Evolutionary conservation across 2,329 filamentous ascomycete species (phyloP).

Genomic region (Diaporthe citriasiana): DNA sequence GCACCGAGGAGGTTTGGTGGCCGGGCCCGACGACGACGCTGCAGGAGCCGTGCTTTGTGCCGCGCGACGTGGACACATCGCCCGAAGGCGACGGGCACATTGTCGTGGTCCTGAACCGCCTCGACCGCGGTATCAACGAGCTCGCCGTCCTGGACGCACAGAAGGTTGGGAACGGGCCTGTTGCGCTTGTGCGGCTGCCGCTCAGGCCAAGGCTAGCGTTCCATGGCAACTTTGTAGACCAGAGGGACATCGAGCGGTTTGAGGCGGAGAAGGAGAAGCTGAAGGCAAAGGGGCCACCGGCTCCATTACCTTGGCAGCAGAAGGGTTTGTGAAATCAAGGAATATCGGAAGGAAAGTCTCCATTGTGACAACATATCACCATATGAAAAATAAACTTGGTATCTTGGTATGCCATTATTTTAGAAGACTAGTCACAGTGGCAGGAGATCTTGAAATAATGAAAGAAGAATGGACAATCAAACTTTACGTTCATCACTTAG

Average conservation of each 20-base stretch:
- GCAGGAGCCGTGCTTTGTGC: slow-evolving; percentile 61
- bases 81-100: slow-evolving; percentile 58
- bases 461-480: too few species aligned
- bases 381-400: neutral
- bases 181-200: slow-evolving; percentile 44
- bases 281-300: neutral
- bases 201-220: slow-evolving; percentile 45
- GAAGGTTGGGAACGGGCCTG: slow-evolving; percentile 41
- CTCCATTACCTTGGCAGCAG: slow-evolving; percentile 5
- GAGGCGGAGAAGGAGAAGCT: slow-evolving; percentile 11
- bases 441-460: too few species aligned
- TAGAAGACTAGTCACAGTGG: too few species aligned
- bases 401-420: neutral
- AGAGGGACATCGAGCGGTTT: slow-evolving; percentile 10
- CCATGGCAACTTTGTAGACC: slow-evolving; percentile 47
- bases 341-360: neutral
- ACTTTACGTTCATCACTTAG: too few species aligned
- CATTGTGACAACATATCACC: neutral
- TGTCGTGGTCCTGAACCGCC: slow-evolving; percentile 53
- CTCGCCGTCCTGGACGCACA: slow-evolving; percentile 46
- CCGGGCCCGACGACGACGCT: slow-evolving; percentile 53
- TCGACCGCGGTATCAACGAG: slow-evolving; percentile 44
- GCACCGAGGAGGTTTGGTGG: slow-evolving; percentile 50
- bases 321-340: neutral
- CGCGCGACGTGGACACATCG: slow-evolving; percentile 49